Evolutionary conservation across 192 early-diverging fungal genomes (phyloP).

Genomic region (Oehlia diaphana): DNA sequence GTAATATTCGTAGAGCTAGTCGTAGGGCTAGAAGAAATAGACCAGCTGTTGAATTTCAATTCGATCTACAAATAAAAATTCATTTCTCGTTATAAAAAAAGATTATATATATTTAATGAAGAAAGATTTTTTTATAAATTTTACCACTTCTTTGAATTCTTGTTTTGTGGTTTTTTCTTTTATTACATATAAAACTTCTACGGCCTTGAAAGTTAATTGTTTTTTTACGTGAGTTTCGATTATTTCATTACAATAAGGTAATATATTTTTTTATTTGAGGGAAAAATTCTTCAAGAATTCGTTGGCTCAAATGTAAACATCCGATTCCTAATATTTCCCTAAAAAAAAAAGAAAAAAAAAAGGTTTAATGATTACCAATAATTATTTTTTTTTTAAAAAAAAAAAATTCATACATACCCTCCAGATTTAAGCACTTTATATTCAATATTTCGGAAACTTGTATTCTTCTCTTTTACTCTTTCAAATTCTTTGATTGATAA

Average conservation of each 20-base stretch:
- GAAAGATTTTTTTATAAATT: not conserved
- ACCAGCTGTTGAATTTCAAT: too few relatives aligned
- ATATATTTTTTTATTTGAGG: not conserved
- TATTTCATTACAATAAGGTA: constrained; percentile 2
- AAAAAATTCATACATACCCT: not conserved
- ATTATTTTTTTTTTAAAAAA: not conserved
- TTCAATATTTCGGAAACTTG: not conserved
- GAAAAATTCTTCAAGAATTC: not conserved
- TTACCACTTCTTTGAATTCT: not conserved
- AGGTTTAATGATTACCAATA: too few relatives aligned
- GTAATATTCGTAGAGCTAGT: too few relatives aligned
- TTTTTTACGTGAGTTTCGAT: not conserved
- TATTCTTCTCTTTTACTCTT: not conserved
- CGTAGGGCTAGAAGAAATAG: too few relatives aligned
- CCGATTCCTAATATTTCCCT: not conserved
- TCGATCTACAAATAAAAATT: too few relatives aligned
- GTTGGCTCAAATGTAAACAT: not conserved
- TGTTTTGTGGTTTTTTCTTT: not conserved
- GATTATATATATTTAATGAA: not conserved
- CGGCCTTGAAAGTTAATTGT: not conserved
- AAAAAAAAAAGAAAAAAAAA: not conserved
- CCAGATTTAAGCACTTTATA: not conserved
- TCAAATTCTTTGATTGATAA: not conserved
- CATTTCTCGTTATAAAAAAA: too few relatives aligned
- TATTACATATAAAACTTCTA: not conserved